Base-by-base conservation (phyloP, 2,329 filamentous ascomycete genomes). In the Talaromyces pinophilus region DNA sequence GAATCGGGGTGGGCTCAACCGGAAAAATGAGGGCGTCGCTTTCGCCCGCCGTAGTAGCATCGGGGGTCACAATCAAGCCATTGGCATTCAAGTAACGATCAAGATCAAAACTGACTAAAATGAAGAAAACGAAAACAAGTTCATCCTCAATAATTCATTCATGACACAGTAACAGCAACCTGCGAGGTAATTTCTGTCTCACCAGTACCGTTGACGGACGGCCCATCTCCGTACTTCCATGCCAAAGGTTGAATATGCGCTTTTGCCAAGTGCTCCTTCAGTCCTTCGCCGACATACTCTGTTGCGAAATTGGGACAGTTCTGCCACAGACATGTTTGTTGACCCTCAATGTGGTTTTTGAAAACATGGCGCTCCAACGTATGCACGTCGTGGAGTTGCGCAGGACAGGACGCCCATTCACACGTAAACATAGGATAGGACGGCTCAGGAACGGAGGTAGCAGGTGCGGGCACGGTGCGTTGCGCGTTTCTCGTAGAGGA, bases 141-240 rank as follows among this genome's bases (percentile, higher is more conserved):
- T 57, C 42, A 52, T 50, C 60, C 38, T 66, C 62, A 67, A 67
- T 68, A 67, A 38, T 65, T 44, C n/a, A 46, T 55, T 62, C 66
- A 67, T 48, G 50, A 61, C 50, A 79, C 75, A 71, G 68, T 48
- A 65, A 69, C 70, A 60, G 60, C 57, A 62, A n/a, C 33, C 55
- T 65, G 65, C 57, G 48, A 63, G 50, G 63, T 66, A 46, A 46
- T 62, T 46, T 61, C 64, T 46, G 71, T 79, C 83, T 85, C 82
- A 88, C 86, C 86, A 78, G 82, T 83, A 71, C 82, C 76, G 68
- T 82, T 82, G 66, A 82, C 81, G 59, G 80, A 80, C 50, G 86
- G 86, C 62, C 87, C 87, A 77, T 88, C 86, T n/a, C 87, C 87
- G 52, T 84, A 78, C 70, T 81, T 78, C 83, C 85, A 85, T n/a